These are phyloP conservation scores for Apophysomyces variabilis DNA, from an alignment of 371 early-diverging fungal species.

Conservation along the genomic window DNA sequence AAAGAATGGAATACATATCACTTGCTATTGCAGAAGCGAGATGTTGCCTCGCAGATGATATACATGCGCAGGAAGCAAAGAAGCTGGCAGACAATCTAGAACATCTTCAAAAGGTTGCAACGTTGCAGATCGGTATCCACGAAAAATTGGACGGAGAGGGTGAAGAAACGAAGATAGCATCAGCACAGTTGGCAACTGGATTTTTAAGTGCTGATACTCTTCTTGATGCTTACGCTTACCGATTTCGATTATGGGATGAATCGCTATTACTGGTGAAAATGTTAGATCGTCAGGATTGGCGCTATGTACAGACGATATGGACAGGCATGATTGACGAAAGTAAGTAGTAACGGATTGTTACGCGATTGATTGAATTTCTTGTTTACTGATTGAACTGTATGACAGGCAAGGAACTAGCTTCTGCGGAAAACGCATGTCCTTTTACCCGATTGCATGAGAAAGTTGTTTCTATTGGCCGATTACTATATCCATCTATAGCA, in stretches of 20 bases:
- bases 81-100: neutral
- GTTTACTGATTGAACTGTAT: neutral
- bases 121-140: neutral
- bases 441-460: neutral
- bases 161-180: neutral
- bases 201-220: neutral
- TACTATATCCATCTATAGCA: neutral
- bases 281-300: slow-evolving; percentile 1
- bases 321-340: neutral
- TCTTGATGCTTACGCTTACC: slow-evolving; percentile 1
- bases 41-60: neutral
- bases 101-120: neutral
- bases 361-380: neutral
- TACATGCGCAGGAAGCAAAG: neutral
- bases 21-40: neutral
- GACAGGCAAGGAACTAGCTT: neutral
- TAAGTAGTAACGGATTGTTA: neutral
- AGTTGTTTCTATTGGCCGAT: neutral
- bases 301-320: neutral
- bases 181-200: neutral
- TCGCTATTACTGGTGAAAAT: slow-evolving; percentile 1
- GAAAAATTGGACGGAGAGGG: neutral
- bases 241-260: neutral
- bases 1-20: slow-evolving; percentile 1
- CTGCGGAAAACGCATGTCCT: neutral